phyloP scores from a whole-genome alignment of 129 eudicot species.

The Dittrichia graveolens region DNA sequence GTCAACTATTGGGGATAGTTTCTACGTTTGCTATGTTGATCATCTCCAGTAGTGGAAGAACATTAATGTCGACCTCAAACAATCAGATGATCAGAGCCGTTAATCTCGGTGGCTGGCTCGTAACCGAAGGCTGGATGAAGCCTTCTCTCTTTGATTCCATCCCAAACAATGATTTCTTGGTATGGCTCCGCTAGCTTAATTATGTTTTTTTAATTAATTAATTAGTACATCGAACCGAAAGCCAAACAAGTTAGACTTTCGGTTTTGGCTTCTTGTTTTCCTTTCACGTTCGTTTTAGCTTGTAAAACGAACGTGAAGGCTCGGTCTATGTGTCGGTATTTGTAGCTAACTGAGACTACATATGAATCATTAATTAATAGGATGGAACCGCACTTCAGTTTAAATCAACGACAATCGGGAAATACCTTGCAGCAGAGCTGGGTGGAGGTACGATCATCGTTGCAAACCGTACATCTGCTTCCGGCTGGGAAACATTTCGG shows the following conservation, averaged over 20 bases:
- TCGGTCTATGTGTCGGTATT: neutral
- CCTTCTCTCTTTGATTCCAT: slow-evolving; percentile 79
- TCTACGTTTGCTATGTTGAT: slow-evolving; percentile 23
- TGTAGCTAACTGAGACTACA: neutral
- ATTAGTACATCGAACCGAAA: neutral
- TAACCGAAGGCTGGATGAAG: slow-evolving; percentile 83
- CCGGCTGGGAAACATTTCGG: slow-evolving; percentile 78
- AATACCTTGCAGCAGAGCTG: slow-evolving; percentile 62
- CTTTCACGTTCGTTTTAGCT: neutral
- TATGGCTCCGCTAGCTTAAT: slow-evolving; percentile 8
- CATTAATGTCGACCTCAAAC: slow-evolving; percentile 11
- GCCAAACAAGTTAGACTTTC: neutral
- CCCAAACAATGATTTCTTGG: slow-evolving; percentile 76
- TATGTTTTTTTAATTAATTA: neutral
- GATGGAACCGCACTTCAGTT: slow-evolving; percentile 73
- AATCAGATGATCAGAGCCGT: slow-evolving; percentile 51
- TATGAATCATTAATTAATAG: slow-evolving; percentile 27
- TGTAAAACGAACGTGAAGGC: neutral
- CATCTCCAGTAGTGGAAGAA: slow-evolving; percentile 37
- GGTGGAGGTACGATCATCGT: slow-evolving; percentile 77
- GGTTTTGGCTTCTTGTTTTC: neutral
- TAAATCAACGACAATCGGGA: slow-evolving; percentile 53
- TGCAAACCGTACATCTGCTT: slow-evolving; percentile 65
- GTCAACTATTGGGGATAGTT: slow-evolving; percentile 33
- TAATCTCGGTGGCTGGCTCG: slow-evolving; percentile 89